Evolutionary conservation across 805 yeast species (phyloP), one percentile per base, ranked within the genome.

Genomic region (Wickerhamomyces alni): DNA sequence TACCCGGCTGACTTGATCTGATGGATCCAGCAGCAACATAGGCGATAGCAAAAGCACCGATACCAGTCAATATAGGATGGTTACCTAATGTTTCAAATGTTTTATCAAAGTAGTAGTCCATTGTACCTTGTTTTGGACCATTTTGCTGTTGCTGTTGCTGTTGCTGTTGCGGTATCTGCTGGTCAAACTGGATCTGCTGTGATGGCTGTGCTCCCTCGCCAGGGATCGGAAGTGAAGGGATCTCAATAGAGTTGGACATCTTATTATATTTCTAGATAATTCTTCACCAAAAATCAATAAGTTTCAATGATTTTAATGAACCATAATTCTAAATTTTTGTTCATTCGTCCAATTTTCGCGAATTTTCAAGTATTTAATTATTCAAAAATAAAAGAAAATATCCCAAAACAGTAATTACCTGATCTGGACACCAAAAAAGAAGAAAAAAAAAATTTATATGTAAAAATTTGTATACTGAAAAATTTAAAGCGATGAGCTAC

Each of bases 31-130:
- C 82, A 16, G 72, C 70, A 38, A 78, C 69, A 52, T 82, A 83
- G 0, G 76, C 75, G 4, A 77, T 64, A 5, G 81, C 75, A 46
- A 82, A 75, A 0, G 74, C 81, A 13, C 94, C 95, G 10, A 80
- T 51, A 11, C 84, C 81, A 4, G 89, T 70, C 45, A 85, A 50
- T 57, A 80, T 73, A 9, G 96, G 96, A 59, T 88, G 96, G 36
- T 77, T 74, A 7, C 85, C 76, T 74, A 80, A 69, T 61, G 79
- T 74, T 16, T 70, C 70, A 15, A 73, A 48, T 1, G 78, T 67
- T 47, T 70, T 67, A 57, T 84, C 85, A 49, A 84, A 80, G 55
- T 80, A 81, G 57, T 75, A 69, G 51, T 83, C 89, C 61, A 57
- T 51, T 8, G 66, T 59, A 11, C 52, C 45, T 41, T 54, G 57